Conservation (phyloP, 2,329 filamentous ascomycete species). For the Ploettnerulaceae sp. region DNA sequence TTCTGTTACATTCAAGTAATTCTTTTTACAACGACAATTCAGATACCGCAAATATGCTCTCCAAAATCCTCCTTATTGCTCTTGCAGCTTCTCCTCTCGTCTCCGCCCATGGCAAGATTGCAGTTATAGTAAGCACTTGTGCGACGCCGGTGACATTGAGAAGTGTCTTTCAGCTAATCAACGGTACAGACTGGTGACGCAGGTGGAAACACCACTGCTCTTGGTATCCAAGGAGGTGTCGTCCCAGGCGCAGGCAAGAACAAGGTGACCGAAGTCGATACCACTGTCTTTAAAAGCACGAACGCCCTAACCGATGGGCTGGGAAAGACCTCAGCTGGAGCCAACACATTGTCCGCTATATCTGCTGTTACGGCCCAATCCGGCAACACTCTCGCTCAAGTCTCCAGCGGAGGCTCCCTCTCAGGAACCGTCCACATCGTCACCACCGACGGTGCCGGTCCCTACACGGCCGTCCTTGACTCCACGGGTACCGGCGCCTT, state of each 20-base stretch:
- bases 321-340: constrained; percentile 17
- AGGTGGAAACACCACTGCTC: constrained; percentile 41
- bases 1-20: constrained; percentile 8
- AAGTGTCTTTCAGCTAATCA: constrained; percentile 34
- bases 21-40: constrained; percentile 6
- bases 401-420: constrained; percentile 51
- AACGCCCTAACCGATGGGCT: constrained; percentile 16
- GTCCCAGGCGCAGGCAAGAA: constrained; percentile 40
- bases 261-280: constrained; percentile 41
- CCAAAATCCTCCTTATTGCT: constrained; percentile 29
- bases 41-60: constrained; percentile 24
- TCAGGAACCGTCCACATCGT: constrained; percentile 63
- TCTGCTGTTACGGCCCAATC: constrained; percentile 52
- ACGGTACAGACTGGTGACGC: constrained; percentile 30
- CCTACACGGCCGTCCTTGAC: constrained; percentile 42
- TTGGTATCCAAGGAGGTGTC: constrained; percentile 39
- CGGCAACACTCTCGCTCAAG: constrained; percentile 53
- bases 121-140: constrained; percentile 26
- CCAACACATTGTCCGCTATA: constrained; percentile 45
- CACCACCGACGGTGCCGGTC: constrained; percentile 60
- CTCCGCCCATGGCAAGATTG: constrained; percentile 57
- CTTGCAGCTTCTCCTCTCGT: constrained; percentile 51
- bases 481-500: constrained; percentile 52
- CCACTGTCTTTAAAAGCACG: constrained; percentile 39
- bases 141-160: neutral